These are phyloP conservation scores for Metschnikowia colocasiae DNA, from an alignment of 805 yeast genomes.

Conservation along the genomic window DNA sequence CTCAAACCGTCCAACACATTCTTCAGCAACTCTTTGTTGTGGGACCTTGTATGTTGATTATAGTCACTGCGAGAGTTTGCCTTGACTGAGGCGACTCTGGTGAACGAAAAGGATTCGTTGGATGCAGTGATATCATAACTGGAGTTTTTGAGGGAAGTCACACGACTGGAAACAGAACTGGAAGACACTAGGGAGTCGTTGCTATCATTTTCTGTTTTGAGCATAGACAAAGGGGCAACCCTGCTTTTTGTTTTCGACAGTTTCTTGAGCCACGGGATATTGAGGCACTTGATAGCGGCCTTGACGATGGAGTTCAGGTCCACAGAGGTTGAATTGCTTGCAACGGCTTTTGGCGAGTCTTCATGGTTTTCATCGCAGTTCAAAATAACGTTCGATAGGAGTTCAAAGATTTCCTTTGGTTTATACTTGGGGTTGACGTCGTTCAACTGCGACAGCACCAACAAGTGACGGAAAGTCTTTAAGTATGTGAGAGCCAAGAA, in stretches of 20 bases:
- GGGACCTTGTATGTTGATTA: conserved; percentile 31
- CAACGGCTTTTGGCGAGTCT: not conserved
- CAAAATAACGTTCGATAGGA: conserved; percentile 47
- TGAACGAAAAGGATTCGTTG: conserved; percentile 15
- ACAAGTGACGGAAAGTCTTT: conserved; percentile 68
- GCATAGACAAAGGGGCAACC: not conserved
- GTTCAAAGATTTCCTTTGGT: conserved; percentile 46
- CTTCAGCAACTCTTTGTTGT: conserved; percentile 18
- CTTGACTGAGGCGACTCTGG: conserved; percentile 30
- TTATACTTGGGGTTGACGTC: conserved; percentile 54
- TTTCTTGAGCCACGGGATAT: conserved; percentile 33
- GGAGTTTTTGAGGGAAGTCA: conserved; percentile 7
- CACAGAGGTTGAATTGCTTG: not conserved
- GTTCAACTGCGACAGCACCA: conserved; percentile 59
- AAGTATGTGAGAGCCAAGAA: conserved; percentile 46
- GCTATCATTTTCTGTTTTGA: not conserved
- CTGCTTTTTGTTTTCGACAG: not conserved
- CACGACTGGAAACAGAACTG: not conserved
- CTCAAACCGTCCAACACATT: not conserved
- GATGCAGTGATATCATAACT: conserved; percentile 16
- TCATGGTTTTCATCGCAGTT: conserved; percentile 17
- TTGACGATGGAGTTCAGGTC: conserved; percentile 21
- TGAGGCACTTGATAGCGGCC: conserved; percentile 33
- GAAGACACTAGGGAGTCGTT: conserved; percentile 1
- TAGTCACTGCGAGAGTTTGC: conserved; percentile 34